Conservation (phyloP, 495 filamentous ascomycete species). For the Acidiella bohemica region DNA sequence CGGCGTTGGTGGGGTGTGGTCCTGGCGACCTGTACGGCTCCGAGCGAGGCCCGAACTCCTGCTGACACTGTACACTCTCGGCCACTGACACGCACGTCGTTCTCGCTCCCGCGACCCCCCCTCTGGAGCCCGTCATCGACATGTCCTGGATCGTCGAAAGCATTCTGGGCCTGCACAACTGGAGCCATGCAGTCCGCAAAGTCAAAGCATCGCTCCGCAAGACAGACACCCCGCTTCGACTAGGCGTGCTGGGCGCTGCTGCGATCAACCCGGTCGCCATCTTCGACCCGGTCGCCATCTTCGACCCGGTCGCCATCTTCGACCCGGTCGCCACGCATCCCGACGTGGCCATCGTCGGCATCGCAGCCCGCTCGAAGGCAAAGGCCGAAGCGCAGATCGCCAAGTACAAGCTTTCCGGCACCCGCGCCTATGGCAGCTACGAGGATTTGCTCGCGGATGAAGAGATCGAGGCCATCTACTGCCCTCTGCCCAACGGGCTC, state of each 20-base stretch:
- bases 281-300: conserved; percentile 42
- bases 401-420: conserved; percentile 38
- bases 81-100: too few relatives aligned
- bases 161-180: conserved; percentile 4
- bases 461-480: conserved; percentile 39
- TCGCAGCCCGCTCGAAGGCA: conserved; percentile 43
- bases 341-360: conserved; percentile 43
- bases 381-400: conserved; percentile 44
- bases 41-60: too few relatives aligned
- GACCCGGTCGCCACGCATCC: conserved; percentile 44
- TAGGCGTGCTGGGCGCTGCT: conserved; percentile 9
- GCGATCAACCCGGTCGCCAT: conserved; percentile 38
- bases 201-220: background rate
- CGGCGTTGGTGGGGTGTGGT: too few relatives aligned
- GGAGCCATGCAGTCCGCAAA: conserved; percentile 4
- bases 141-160: too few relatives aligned
- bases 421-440: conserved; percentile 36
- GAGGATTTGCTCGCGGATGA: conserved; percentile 39
- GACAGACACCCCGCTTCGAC: background rate
- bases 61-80: too few relatives aligned
- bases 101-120: too few relatives aligned
- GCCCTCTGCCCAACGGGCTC: conserved; percentile 38
- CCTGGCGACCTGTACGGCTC: too few relatives aligned
- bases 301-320: conserved; percentile 43
- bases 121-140: too few relatives aligned